Percentiles rank a stretch among this genome's conserved stretches.
Evolutionary conservation across 1,284 basidiomycete species (phyloP).

Genomic region (Taiwanofungus camphoratus): DNA sequence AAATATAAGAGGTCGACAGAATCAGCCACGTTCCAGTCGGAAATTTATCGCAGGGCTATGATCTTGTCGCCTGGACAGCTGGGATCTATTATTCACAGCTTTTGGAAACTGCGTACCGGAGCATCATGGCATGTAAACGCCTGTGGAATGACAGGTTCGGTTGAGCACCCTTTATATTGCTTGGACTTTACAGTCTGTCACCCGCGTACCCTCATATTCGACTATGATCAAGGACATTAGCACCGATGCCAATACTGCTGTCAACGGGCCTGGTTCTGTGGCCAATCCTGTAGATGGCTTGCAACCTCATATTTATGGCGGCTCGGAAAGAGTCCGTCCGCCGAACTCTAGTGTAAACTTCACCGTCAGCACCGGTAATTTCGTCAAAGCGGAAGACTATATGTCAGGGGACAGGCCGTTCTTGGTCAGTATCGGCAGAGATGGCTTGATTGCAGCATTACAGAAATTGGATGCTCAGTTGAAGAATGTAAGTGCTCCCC

Average conservation of each 20-base stretch:
- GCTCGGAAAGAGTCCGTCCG: not conserved
- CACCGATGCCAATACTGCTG: not conserved
- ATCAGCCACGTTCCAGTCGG: no score
- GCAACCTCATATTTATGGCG: not conserved
- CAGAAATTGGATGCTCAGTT: slow-evolving; percentile 61
- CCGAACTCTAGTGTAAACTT: not conserved
- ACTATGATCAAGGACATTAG: slow-evolving; percentile 3
- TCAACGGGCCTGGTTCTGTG: not conserved
- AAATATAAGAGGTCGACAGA: no score
- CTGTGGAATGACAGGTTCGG: no score
- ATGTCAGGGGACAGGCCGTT: slow-evolving; percentile 50
- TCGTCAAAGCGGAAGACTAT: slow-evolving; percentile 25
- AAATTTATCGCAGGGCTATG: no score
- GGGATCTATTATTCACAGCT: no score
- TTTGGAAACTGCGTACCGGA: no score
- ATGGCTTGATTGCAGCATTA: slow-evolving; percentile 57
- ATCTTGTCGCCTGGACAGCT: no score
- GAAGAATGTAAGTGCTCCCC: slow-evolving; percentile 33
- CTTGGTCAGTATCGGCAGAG: slow-evolving; percentile 60
- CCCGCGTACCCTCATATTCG: not conserved
- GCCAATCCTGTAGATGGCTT: not conserved
- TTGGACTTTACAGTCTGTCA: no score
- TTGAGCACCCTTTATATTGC: no score
- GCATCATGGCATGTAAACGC: no score
- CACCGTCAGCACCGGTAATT: slow-evolving; percentile 7